These are phyloP conservation scores for Leptographium lundbergii DNA, from an alignment of 2,329 filamentous ascomycete genomes.

Conservation along the genomic window DNA sequence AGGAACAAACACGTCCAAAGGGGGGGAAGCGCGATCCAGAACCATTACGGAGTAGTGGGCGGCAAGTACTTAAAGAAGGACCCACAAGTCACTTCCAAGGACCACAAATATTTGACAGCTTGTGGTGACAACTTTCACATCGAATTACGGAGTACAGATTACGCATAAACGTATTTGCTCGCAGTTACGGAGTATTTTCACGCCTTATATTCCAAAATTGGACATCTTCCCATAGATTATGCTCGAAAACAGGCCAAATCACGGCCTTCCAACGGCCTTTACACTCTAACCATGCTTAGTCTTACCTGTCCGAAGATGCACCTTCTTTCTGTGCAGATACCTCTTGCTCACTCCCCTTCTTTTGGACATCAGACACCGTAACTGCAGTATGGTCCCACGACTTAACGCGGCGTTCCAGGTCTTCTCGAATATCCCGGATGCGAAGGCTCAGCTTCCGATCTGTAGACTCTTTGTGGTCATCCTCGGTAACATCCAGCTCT, in stretches of 20 bases:
- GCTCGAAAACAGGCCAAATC: neutral
- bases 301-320: too few species aligned
- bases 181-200: too few species aligned
- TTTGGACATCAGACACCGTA: neutral
- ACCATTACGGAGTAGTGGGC: neutral
- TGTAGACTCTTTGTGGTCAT: neutral
- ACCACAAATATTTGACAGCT: neutral
- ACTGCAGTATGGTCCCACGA: neutral
- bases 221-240: neutral
- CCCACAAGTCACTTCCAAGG: neutral
- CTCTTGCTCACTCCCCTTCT: neutral
- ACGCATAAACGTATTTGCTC: neutral
- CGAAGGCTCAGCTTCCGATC: slow-evolving; percentile 5
- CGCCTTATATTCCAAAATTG: too few species aligned
- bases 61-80: neutral
- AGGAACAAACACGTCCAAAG: neutral
- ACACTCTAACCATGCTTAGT: too few species aligned
- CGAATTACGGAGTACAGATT: neutral
- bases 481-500: neutral
- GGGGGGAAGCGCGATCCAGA: slow-evolving; percentile 6
- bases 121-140: neutral
- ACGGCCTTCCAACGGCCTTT: neutral
- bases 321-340: neutral
- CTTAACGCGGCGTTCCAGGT: slow-evolving; percentile 6
- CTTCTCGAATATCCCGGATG: slow-evolving; percentile 4